Percentiles rank a stretch among this genome's conserved stretches.
Evolutionary conservation across 495 filamentous ascomycete genomes (phyloP).

Genomic region (Pyrenula massariospora): DNA sequence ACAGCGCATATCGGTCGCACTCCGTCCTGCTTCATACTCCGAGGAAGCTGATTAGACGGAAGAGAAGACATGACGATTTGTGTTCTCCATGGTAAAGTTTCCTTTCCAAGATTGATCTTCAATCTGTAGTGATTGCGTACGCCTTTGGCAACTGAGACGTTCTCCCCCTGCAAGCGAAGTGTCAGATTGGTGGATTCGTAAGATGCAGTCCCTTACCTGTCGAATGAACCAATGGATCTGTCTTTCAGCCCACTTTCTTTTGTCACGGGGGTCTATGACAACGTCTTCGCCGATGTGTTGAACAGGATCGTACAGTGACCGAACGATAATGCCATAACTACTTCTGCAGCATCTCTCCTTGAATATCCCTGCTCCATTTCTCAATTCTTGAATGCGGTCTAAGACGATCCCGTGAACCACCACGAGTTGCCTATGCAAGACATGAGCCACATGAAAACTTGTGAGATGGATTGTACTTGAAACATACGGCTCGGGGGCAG

Average conservation of each 20-base stretch:
- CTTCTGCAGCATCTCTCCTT: slow-evolving; percentile 37
- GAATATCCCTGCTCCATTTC: slow-evolving; percentile 27
- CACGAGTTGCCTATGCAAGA: slow-evolving; percentile 32
- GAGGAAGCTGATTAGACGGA: slow-evolving; percentile 26
- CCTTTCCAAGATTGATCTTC: slow-evolving; percentile 27
- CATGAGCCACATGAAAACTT: not conserved
- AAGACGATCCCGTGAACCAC: slow-evolving; percentile 44
- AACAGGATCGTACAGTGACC: slow-evolving; percentile 28
- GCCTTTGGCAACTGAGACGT: slow-evolving; percentile 20
- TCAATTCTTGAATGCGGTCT: slow-evolving; percentile 38
- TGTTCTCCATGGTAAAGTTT: slow-evolving; percentile 28
- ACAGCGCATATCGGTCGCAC: slow-evolving; percentile 15
- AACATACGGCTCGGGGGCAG: slow-evolving; percentile 38
- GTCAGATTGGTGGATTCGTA: too few relatives aligned
- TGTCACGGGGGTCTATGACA: slow-evolving; percentile 28
- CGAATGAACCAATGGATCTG: slow-evolving; percentile 47
- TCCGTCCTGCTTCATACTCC: slow-evolving; percentile 23
- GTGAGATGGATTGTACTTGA: not conserved
- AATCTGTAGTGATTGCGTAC: slow-evolving; percentile 30
- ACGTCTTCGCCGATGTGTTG: slow-evolving; percentile 32
- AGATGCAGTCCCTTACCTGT: slow-evolving; percentile 21
- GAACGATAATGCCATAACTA: slow-evolving; percentile 43
- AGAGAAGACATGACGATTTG: slow-evolving; percentile 35
- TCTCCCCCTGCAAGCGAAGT: slow-evolving; percentile 25
- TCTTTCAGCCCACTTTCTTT: slow-evolving; percentile 30